Evolutionary conservation across 108 stramenopile genomes (phyloP), one percentile per base, ranked within the genome.

Genomic region (Nitzschia putrida): DNA sequence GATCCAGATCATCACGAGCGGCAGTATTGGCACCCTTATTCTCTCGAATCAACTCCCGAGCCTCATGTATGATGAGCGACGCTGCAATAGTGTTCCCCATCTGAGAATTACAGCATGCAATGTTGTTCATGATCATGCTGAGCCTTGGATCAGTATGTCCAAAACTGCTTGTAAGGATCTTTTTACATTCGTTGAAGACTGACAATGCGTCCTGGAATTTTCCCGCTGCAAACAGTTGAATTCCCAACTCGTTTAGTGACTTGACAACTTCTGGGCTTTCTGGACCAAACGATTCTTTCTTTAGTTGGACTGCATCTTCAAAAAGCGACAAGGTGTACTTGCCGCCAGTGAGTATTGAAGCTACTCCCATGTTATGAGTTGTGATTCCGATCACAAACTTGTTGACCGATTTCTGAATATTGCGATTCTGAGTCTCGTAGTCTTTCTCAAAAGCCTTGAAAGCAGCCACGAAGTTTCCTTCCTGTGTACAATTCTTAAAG

Each of bases 361-460:
- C 41, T 3, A 81, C 80, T 12, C 61, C 80, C 20, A 81, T 41
- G 64, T 81, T 81, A 71, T 81, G 80, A 12, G 70, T 66, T 43
- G 80, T 73, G 57, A 81, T 81, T 47, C 80, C 80, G 1, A 61
- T 25, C 20, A 76, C n/a, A 45, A 24, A 73, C 7, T n/a, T 38
- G 56, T 81, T 81, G 52, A 47, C 61, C 14, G 41, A 51, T 40
- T 22, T 29, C n/a, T 49, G 53, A 23, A 57, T 56, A 42, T 55
- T 51, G 24, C 38, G 16, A 24, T 68, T 60, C 64, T 79, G 78
- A 8, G 12, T 4, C 26, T 69, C 60, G 22, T 49, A 63, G 8
- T 61, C 66, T 22, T 66, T 61, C 7, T 41, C 21, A 8, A 79
- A 68, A 40, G 54, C 53, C 29, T 43, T 38, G 18, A 69, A 25